Conservation (phyloP, 169 alveolate species). For the Sarcocystis neurona region DNA sequence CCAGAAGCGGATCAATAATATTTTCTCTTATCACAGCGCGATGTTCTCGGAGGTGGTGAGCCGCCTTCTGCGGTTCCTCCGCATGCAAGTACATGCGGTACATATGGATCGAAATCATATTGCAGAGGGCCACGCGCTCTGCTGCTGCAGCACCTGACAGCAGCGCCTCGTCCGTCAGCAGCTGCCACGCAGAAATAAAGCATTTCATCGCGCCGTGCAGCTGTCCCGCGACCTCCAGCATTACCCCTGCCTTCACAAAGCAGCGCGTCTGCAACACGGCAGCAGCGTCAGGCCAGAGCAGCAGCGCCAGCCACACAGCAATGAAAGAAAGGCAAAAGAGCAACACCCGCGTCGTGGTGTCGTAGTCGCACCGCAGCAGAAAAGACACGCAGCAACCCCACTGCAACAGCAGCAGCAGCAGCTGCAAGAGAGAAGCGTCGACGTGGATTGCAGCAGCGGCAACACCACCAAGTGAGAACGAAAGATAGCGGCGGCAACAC, state of each 20-base stretch:
- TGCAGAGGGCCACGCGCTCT: conserved; percentile 64
- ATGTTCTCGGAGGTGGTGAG: conserved; percentile 66
- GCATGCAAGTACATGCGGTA: conserved; percentile 67
- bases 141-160: conserved; percentile 63
- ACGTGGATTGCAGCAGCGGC: neutral
- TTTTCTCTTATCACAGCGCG: conserved; percentile 65
- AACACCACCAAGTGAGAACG: neutral
- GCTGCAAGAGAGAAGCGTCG: neutral
- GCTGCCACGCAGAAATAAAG: conserved; percentile 65
- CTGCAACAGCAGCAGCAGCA: neutral
- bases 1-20: conserved; percentile 29
- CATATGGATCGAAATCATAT: conserved; percentile 60
- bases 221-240: conserved; percentile 63
- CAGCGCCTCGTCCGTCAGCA: conserved; percentile 60
- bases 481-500: neutral
- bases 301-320: too few species aligned
- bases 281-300: too few species aligned
- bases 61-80: conserved; percentile 63
- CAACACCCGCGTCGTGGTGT: neutral
- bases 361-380: neutral
- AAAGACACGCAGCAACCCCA: neutral
- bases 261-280: conserved; percentile 52
- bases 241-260: conserved; percentile 64
- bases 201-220: conserved; percentile 68
- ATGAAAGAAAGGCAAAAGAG: neutral